phyloP scores from a whole-genome alignment of 2,329 filamentous ascomycete genomes.

The Epicoccum nigrum region DNA sequence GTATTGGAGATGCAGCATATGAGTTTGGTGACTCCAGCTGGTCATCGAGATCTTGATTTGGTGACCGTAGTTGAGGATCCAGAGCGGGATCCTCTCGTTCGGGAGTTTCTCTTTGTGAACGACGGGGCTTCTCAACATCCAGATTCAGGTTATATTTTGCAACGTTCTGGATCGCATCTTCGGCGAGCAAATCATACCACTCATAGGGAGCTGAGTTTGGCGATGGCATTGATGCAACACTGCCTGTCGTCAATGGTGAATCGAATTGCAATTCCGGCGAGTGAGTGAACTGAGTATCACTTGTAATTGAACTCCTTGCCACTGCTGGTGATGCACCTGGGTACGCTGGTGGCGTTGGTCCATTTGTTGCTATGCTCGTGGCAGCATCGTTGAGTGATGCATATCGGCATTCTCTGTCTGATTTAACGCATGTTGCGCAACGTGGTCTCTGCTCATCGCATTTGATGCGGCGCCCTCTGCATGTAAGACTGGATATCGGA shows the following conservation, averaged over 20 bases:
- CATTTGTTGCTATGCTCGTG: slow-evolving; percentile 15
- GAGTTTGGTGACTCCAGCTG: slow-evolving; percentile 1
- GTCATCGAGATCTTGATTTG: slow-evolving; percentile 11
- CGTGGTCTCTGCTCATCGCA: slow-evolving; percentile 56
- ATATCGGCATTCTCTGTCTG: slow-evolving; percentile 52
- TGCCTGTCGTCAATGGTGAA: slow-evolving; percentile 32
- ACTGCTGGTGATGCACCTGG: slow-evolving; percentile 26
- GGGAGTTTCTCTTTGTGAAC: slow-evolving; percentile 36
- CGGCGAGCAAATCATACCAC: slow-evolving; percentile 57
- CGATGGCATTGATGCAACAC: slow-evolving; percentile 45
- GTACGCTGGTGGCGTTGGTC: slow-evolving; percentile 25
- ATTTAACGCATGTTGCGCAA: slow-evolving; percentile 54
- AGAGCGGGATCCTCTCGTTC: slow-evolving; percentile 22
- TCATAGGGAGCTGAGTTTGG: slow-evolving; percentile 54
- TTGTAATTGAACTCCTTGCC: slow-evolving; percentile 23
- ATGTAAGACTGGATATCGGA: slow-evolving; percentile 46
- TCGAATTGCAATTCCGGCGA: slow-evolving; percentile 44
- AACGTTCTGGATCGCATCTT: slow-evolving; percentile 50
- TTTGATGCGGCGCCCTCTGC: slow-evolving; percentile 57
- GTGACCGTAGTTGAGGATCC: slow-evolving; percentile 23
- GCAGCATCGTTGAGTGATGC: slow-evolving; percentile 22
- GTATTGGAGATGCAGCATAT: slow-evolving; percentile 5
- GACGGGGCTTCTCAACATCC: slow-evolving; percentile 35
- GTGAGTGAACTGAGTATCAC: slow-evolving; percentile 28
- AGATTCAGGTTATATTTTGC: slow-evolving; percentile 41